Base-by-base conservation (phyloP, 2,329 filamentous ascomycete genomes). In the Colletotrichum sp. region DNA sequence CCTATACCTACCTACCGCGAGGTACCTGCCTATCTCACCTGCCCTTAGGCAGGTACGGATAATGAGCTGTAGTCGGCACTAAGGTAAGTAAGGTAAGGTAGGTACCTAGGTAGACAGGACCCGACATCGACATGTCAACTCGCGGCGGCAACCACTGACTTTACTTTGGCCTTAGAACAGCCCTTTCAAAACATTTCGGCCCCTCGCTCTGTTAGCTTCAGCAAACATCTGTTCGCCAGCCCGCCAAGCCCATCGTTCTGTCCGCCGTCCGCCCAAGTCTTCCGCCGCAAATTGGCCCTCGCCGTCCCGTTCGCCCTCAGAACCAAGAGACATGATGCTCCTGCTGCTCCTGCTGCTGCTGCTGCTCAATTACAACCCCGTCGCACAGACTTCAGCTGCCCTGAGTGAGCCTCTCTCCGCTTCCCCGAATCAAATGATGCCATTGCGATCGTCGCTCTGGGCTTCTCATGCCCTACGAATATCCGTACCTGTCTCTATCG, bases 301-400 rank as follows among this genome's bases (percentile, higher is more conserved):
- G 24, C 32, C 66, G n/a, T 18, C n/a, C 49, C 24, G 18, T 8
- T 6, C 63, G 59, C 39, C 18, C 18, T 49, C 39, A 21, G 39
- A 49, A 49, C 39, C 39, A 49, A 49, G 39, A n/a, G 9, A 21
- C 39, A 49, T 49, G 36, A 39, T 39, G 18, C 39, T 44, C 18
- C 8, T 44, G 39, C 9, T 49, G 39, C 7, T n/a, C 18, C 18
- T 44, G 39, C 39, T 49, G 18, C 18, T 13, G n/a, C 28, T 30
- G 30, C 30, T 13, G n/a, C 28, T 34, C 63, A 66, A 49, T 30
- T 24, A 57, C 34, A 52, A 36, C 49, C 28, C 65, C 30, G 60
- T 52, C 55, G 49, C 69, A 55, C 72, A 72, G 68, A 66, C 60
- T 69, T 66, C 44, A 75, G 72, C 60, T 62, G 60, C 30, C 52